Evolutionary conservation across 2,329 filamentous ascomycete genomes (phyloP), one percentile per base, ranked within the genome.

Genomic region (Rhinocladiella mackenziei): DNA sequence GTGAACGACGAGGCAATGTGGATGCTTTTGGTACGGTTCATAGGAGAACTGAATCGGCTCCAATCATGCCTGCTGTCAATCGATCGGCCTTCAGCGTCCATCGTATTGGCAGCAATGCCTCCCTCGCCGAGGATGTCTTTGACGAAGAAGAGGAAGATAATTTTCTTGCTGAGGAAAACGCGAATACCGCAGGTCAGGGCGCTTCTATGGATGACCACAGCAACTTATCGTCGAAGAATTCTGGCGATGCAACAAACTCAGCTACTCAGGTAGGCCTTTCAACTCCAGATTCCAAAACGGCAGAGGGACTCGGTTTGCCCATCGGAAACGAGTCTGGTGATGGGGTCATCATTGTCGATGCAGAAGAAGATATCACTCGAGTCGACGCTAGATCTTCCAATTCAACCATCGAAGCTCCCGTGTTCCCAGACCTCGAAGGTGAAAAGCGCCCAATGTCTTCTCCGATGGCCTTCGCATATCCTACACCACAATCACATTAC

Each of bases 141-240:
- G 68, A 73, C 34, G 71, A 74, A 52, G 69, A 74, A 50, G 71
- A 73, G 48, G 71, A 73, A 45, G 70, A 73, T 56, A 69, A 67
- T 7, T 71, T 71, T 45, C 51, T 71, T 17, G 68, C 68, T 17
- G 61, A 58, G 28, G 37, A 51, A 15, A 43, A 41, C 31, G 40
- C 26, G 15, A 23, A 34, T 17, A 11, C 25, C 5, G 11, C 14
- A 2, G 25, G n/a, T 9, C 9, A 9, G n/a, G 14, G 18, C 18
- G n/a, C 3, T 11, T 38, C 40, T n/a, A 28, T 26, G 22, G 34
- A 26, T 23, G 28, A 29, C 15, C 19, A 15, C 59, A 47, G 38
- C 22, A 15, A 17, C n/a, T n/a, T n/a, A n/a, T n/a, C n/a, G n/a
- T n/a, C n/a, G n/a, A n/a, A n/a, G n/a, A n/a, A n/a, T n/a, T n/a